Evolutionary conservation across 768 basidiomycete species (phyloP).

Genomic region (Macrolepiota albuminosa): DNA sequence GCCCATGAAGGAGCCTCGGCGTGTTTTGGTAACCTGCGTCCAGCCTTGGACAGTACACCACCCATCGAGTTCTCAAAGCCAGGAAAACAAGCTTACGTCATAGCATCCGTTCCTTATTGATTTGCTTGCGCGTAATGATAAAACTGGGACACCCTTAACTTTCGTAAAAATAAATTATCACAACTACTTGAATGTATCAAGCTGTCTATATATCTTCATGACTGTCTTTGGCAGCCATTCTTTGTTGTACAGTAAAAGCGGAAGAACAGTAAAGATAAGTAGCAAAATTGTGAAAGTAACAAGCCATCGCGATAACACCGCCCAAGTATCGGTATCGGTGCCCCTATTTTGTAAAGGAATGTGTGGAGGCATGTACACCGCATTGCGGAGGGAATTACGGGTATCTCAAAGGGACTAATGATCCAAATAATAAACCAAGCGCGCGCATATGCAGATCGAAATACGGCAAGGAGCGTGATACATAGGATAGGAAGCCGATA

Average conservation of each 20-base stretch:
- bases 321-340: conserved; percentile 15
- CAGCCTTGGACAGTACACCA: conserved; percentile 52
- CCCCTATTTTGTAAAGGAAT: conserved; percentile 26
- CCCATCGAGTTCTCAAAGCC: conserved; percentile 43
- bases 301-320: conserved; percentile 34
- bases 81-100: conserved; percentile 16
- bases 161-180: conserved; percentile 8
- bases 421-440: conserved; percentile 34
- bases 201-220: conserved; percentile 23
- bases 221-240: conserved; percentile 25
- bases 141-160: not conserved
- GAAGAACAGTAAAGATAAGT: conserved; percentile 25
- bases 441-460: conserved; percentile 23
- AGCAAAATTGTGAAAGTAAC: conserved; percentile 25
- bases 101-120: too few species aligned
- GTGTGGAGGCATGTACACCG: conserved; percentile 29
- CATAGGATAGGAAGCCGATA: conserved; percentile 27
- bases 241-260: conserved; percentile 43
- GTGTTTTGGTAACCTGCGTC: conserved; percentile 49
- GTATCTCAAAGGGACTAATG: conserved; percentile 24
- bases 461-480: conserved; percentile 28
- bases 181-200: conserved; percentile 8
- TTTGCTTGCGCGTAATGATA: too few species aligned
- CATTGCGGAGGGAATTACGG: conserved; percentile 22
- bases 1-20: conserved; percentile 43